Evolutionary conservation across 495 filamentous ascomycete species (phyloP).

Genomic region (Friedmanniomyces endolithicus): DNA sequence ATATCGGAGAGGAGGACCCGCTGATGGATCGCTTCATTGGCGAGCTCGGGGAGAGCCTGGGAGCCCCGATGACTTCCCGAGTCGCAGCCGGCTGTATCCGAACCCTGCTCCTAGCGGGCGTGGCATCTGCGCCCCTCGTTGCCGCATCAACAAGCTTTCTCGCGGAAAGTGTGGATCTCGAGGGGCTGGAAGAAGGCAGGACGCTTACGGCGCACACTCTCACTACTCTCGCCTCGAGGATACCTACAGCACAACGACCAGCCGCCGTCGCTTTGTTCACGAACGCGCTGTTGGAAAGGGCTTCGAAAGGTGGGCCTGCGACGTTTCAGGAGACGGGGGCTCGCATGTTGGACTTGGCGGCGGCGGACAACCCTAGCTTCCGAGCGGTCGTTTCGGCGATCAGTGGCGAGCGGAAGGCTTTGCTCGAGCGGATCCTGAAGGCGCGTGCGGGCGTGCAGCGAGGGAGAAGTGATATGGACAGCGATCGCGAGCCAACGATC

Average conservation of each 20-base stretch:
- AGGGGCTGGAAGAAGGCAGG: constrained; percentile 63
- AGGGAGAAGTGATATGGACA: constrained; percentile 32
- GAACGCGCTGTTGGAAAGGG: constrained; percentile 66
- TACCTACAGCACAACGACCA: constrained; percentile 39
- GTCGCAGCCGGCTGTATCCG: constrained; percentile 80
- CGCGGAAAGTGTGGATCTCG: constrained; percentile 46
- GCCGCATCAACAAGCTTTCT: constrained; percentile 68
- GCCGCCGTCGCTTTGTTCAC: constrained; percentile 61
- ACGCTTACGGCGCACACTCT: constrained; percentile 58
- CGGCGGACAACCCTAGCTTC: constrained; percentile 59
- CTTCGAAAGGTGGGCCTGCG: constrained; percentile 37
- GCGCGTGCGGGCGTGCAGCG: constrained; percentile 38
- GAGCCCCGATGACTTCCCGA: constrained; percentile 66
- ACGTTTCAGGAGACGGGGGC: constrained; percentile 58
- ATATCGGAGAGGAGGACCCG: constrained; percentile 58
- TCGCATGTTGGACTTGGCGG: constrained; percentile 69
- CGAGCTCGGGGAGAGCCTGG: constrained; percentile 73
- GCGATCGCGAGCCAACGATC: constrained; percentile 64
- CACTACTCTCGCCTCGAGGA: constrained; percentile 49
- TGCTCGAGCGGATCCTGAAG: constrained; percentile 63
- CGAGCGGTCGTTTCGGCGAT: constrained; percentile 60
- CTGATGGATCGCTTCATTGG: constrained; percentile 55
- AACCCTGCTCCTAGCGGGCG: constrained; percentile 56
- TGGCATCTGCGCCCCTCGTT: constrained; percentile 59
- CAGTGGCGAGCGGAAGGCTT: constrained; percentile 56